Conservation (phyloP, 768 basidiomycete genomes). For the Fibroporia radiculosa region DNA sequence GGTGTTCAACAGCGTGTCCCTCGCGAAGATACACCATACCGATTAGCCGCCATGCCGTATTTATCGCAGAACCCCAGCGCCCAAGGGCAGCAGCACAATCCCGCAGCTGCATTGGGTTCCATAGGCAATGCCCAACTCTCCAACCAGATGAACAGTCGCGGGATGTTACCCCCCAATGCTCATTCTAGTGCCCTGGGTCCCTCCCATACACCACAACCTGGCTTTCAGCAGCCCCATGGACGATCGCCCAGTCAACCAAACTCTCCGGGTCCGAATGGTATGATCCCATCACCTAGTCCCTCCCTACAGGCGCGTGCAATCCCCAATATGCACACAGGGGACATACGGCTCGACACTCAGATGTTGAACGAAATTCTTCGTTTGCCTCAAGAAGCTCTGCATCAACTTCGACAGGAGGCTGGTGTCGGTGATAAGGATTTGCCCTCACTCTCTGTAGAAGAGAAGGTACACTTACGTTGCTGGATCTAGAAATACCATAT, state of each 20-base stretch:
- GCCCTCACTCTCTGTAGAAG: conserved; percentile 32
- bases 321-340: conserved; percentile 21
- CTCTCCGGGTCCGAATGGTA: conserved; percentile 40
- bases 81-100: conserved; percentile 24
- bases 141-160: conserved; percentile 26
- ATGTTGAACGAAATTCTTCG: conserved; percentile 35
- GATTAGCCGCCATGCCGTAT: conserved; percentile 57
- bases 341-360: conserved; percentile 13
- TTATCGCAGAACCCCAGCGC: conserved; percentile 43
- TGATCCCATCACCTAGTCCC: conserved; percentile 51
- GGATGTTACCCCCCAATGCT: conserved; percentile 44
- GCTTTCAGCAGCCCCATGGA: conserved; percentile 36
- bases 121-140: conserved; percentile 49
- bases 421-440: conserved; percentile 41
- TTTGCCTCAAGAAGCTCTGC: conserved; percentile 30
- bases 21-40: conserved; percentile 44
- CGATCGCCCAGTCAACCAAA: conserved; percentile 57
- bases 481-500: conserved; percentile 1
- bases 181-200: conserved; percentile 27
- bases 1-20: conserved; percentile 34
- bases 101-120: conserved; percentile 37
- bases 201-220: conserved; percentile 30
- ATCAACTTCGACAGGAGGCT: conserved; percentile 33
- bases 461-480: conserved; percentile 51
- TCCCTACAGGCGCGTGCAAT: conserved; percentile 43